Evolutionary conservation across 106 monocot genomes (phyloP).

Genomic region (Xerophyta viscosa): DNA sequence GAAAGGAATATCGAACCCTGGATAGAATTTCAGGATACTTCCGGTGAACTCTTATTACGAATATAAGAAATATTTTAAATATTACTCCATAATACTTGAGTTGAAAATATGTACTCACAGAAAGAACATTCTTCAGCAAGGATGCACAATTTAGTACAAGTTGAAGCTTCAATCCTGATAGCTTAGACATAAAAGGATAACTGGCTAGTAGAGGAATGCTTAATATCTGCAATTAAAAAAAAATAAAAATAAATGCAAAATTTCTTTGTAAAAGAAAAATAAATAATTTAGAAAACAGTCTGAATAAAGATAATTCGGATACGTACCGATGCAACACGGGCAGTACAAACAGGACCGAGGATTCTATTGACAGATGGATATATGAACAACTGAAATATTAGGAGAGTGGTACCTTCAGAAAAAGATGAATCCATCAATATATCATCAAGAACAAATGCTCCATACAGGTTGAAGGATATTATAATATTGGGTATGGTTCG

Average conservation of each 20-base stretch:
- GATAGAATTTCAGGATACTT: not conserved
- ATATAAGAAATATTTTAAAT: not conserved
- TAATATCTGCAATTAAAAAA: conserved; percentile 36
- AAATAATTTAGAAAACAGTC: not conserved
- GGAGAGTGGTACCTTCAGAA: conserved; percentile 46
- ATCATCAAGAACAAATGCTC: no score
- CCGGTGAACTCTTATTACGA: not conserved
- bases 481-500: no score
- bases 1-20: no score
- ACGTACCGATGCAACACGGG: conserved; percentile 49
- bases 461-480: no score
- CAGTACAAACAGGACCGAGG: conserved; percentile 40
- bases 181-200: conserved; percentile 50
- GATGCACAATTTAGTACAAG: conserved; percentile 51
- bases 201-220: conserved; percentile 39
- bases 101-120: conserved; percentile 41
- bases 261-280: not conserved
- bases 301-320: not conserved
- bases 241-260: not conserved
- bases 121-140: conserved; percentile 49
- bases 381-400: conserved; percentile 47
- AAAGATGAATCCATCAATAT: no score
- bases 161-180: conserved; percentile 43
- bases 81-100: not conserved
- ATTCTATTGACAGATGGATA: conserved; percentile 44